Percentiles rank a stretch among this genome's conserved stretches.
phyloP scores from a whole-genome alignment of 2,329 filamentous ascomycete species.

The Cytospora schulzeri region DNA sequence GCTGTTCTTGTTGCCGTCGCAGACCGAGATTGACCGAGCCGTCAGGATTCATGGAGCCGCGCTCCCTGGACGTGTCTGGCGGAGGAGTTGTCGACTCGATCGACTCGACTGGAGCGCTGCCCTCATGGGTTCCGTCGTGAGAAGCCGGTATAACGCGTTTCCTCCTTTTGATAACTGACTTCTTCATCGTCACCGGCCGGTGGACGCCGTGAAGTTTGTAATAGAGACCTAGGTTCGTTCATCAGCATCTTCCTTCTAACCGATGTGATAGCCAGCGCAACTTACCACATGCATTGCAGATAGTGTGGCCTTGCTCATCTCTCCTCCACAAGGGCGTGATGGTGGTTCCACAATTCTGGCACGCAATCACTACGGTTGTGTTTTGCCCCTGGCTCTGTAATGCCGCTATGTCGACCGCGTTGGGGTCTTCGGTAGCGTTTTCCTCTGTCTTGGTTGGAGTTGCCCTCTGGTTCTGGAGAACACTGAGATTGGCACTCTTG shows the following conservation, averaged over 20 bases:
- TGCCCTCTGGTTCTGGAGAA: slow-evolving; percentile 50
- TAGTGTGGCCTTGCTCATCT: slow-evolving; percentile 92
- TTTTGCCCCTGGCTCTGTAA: slow-evolving; percentile 46
- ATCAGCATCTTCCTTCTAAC: slow-evolving; percentile 30
- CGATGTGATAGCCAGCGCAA: slow-evolving; percentile 31
- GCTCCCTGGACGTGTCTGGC: slow-evolving; percentile 43
- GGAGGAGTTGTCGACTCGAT: slow-evolving; percentile 46
- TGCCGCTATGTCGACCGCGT: slow-evolving; percentile 53
- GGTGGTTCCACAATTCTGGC: slow-evolving; percentile 95
- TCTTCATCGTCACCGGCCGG: slow-evolving; percentile 97
- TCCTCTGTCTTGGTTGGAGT: slow-evolving; percentile 32
- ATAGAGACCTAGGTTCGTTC: slow-evolving; percentile 69
- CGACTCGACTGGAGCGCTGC: slow-evolving; percentile 50
- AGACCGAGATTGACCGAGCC: slow-evolving; percentile 66
- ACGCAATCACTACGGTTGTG: slow-evolving; percentile 78
- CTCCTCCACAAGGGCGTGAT: slow-evolving; percentile 95
- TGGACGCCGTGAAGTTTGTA: slow-evolving; percentile 95
- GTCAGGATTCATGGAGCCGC: slow-evolving; percentile 62
- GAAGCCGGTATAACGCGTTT: slow-evolving; percentile 90
- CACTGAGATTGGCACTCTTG: slow-evolving; percentile 75
- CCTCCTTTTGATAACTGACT: slow-evolving; percentile 91
- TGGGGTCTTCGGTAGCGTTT: slow-evolving; percentile 39
- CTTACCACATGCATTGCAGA: slow-evolving; percentile 97
- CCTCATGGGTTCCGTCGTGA: slow-evolving; percentile 45
- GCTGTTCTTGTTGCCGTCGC: slow-evolving; percentile 51